Evolutionary conservation across 2,329 filamentous ascomycete species (phyloP).

Genomic region (Fusarium decemcellulare): DNA sequence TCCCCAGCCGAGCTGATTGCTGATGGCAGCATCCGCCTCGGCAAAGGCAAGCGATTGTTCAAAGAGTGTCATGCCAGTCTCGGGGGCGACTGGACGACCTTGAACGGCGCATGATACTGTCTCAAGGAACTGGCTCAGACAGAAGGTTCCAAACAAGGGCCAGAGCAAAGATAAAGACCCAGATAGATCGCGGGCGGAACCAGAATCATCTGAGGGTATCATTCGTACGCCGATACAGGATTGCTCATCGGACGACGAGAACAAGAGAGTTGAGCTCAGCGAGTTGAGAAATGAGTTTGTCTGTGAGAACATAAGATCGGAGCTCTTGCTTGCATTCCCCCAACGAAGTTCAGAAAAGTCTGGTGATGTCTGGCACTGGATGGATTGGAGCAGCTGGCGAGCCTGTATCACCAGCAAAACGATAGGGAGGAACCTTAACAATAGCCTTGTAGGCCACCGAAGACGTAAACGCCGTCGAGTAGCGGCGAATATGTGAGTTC

Average conservation of each 20-base stretch:
- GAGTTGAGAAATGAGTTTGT: conserved; percentile 79
- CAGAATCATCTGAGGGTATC: conserved; percentile 67
- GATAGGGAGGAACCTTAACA: conserved; percentile 80
- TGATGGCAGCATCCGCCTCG: conserved; percentile 91
- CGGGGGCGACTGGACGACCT: conserved; percentile 82
- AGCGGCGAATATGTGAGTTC: conserved; percentile 93
- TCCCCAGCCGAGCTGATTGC: conserved; percentile 82
- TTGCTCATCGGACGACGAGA: conserved; percentile 80
- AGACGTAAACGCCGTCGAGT: conserved; percentile 85
- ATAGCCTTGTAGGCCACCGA: conserved; percentile 78
- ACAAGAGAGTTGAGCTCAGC: conserved; percentile 78
- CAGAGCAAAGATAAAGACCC: conserved; percentile 86
- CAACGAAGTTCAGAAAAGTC: conserved; percentile 79
- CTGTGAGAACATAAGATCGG: conserved; percentile 78
- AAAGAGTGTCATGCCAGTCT: conserved; percentile 96
- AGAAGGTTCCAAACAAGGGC: conserved; percentile 80
- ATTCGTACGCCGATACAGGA: conserved; percentile 85
- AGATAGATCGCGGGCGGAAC: conserved; percentile 67
- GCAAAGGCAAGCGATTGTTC: conserved; percentile 97
- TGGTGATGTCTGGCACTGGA: conserved; percentile 91
- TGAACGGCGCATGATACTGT: conserved; percentile 90
- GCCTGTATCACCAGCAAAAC: conserved; percentile 79
- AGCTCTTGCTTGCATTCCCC: conserved; percentile 75
- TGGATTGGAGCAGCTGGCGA: conserved; percentile 80
- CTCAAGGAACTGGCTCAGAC: conserved; percentile 88